Base-by-base conservation (phyloP, 495 filamentous ascomycete species). In the Cetradonia linearis region DNA sequence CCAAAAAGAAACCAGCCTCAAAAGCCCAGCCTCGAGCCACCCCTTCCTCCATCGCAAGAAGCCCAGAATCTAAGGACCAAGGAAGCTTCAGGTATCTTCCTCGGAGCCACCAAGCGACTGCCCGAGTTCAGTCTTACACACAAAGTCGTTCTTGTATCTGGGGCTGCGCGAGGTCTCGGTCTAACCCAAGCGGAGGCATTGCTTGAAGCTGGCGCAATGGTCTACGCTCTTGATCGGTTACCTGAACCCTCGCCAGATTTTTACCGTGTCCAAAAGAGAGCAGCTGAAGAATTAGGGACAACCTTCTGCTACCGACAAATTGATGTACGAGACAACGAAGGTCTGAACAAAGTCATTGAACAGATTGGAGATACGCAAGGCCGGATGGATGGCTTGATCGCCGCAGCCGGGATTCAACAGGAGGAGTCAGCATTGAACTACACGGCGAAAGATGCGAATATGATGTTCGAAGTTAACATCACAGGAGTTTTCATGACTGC, bases 101-200 rank as follows among this genome's bases (percentile, higher is more conserved):
- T 68, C 5, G 66, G 62, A 5, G 66, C 66, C 9, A 65, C 66
- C n/a, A 69, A 73, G 48, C 67, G 77, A 47, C 77, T 92, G 58
- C 83, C 87, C 28, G 89, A 94, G 65, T 95, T 94, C 76, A 85
- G 77, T 69, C 79, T 95, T 64, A 77, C 78, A 27, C 83, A 83
- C 69, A 90, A 86, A 66, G 86, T 94, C 9, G 77, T 94, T 38
- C 67, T 87, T 31, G 83, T 95, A 7, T 88, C 87, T 2, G 90
- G 90, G 33, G 90, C 81, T 58, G 90, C 82, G 3, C 82, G 87
- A 61, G 90, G 90, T 1, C 74, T 94, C 20, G 89, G 89, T 52
- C 72, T 95, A 18, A 83, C 83, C 10, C 87, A 91, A 69, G 85
- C 87, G 49, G 84, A 90, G 67, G 88, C 85, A 10, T 73, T 92